phyloP scores from a whole-genome alignment of 306 rosid genomes.

The Herpetospermum pedunculosum region DNA sequence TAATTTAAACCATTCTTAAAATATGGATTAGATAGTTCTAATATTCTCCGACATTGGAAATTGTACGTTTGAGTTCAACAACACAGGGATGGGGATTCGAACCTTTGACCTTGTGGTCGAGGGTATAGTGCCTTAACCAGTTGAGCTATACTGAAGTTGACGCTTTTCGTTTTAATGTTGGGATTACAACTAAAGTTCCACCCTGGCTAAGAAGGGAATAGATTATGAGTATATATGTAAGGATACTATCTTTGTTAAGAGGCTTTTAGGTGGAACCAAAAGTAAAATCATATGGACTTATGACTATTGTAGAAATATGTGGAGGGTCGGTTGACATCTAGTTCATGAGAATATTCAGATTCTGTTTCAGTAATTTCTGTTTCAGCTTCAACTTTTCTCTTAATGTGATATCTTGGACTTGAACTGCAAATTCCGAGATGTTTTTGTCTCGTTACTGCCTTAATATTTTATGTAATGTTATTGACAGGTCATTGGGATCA shows the following conservation, averaged over 20 bases:
- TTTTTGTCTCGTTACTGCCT: background rate
- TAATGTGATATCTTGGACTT: conserved; percentile 2
- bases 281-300: background rate
- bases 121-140: too few relatives aligned
- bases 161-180: too few relatives aligned
- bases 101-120: too few relatives aligned
- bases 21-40: background rate
- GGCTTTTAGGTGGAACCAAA: background rate
- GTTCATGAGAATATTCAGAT: background rate
- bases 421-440: background rate
- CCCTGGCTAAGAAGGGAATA: background rate
- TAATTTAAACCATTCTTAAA: background rate
- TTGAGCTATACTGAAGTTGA: too few relatives aligned
- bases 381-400: background rate
- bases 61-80: too few relatives aligned
- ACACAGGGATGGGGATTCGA: too few relatives aligned
- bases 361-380: too few relatives aligned
- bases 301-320: background rate
- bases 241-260: background rate
- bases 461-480: background rate
- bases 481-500: conserved; percentile 72
- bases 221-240: background rate
- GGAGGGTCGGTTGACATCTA: background rate
- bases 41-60: background rate
- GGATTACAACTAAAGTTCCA: background rate